Evolutionary conservation across 257 asterid species (phyloP), one percentile per base, ranked within the genome.

Genomic region (Solanum acaule): DNA sequence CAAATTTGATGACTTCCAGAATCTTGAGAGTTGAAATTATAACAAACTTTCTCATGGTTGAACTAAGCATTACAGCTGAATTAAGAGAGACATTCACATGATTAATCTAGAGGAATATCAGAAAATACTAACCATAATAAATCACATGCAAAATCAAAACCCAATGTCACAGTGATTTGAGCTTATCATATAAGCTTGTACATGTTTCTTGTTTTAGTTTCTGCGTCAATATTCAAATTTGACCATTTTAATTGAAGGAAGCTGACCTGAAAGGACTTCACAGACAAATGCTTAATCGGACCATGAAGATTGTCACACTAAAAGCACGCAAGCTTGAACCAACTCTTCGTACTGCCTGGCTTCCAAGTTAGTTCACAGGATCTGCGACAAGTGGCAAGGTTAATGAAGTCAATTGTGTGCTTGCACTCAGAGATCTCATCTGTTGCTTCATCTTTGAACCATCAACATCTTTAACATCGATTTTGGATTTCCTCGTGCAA

Each of bases 361-460:
- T 34, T 87, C 91, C 8, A 90, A 90, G 87, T 88, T 89, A 12
- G 97, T 93, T 86, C 96, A 96, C 88, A 90, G 98, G 56, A 93
- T 97, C 89, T 93, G 95, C 91, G 37, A 95, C 91, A 14, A 84
- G 91, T 7, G 94, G 89, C 4, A 89, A 63, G 38, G 86, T 71
- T 18, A 90, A 86, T 70, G 91, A 93, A 71, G 94, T 94, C 14
- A 38, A 87, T 6, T 96, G 99, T 0, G 95, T 95, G 52, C 90
- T 95, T 18, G 95, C 98, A 4, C 93, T 95, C 22, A 91, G 98
- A 88, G 98, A 95, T 83, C 98, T 97, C 63, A 95, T 94, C 91
- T 91, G 96, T 7, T 95, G 98, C 90, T 94, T 94, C 34, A 92
- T 95, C 86, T 89, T 87, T 9, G 98, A 96, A 91, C 98, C 96